Base-by-base conservation (phyloP, 768 basidiomycete species). In the Auricularia auricula-judae region DNA sequence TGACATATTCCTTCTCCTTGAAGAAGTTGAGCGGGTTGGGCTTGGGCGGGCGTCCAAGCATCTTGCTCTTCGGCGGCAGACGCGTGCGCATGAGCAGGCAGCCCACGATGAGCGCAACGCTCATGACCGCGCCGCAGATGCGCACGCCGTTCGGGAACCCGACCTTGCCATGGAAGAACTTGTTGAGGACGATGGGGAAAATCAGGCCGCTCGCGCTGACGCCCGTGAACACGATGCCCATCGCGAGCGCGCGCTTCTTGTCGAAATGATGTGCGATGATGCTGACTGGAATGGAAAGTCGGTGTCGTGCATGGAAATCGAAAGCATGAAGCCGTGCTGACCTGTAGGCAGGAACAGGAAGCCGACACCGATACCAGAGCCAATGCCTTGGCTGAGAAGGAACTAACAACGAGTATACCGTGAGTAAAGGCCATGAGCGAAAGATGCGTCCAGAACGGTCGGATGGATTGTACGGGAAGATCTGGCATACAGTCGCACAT, bases 111-210 rank as follows among this genome's bases (percentile, higher is more conserved):
- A 82, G 69, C 8, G 78, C 67, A 1, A 69, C 80, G 8, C 74
- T 71, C 43, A 78, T 67, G 34, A 84, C 66, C 5, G 73, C 80
- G 14, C 81, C 81, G 60, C 80, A 82, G 23, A 76, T 78, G 18
- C 78, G 78, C n/a, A 81, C 81, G 42, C 81, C 76, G 43, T 74
- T 76, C 14, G 72, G 74, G 53, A 84, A 79, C 3, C 86, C 84
- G n/a, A 80, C 66, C 74, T 47, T 65, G 63, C 44, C 63, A 51
- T 70, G 61, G 59, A 76, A 65, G 29, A 79, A 74, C 44, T 79
- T 76, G 69, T 88, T 87, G 23, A 89, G 74, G 76, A 86, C 79
- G 68, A 86, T 84, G 2, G 85, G 83, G 65, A 86, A 84, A 8
- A 87, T 68, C 23, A 82, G 77, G 11, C 83, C 85, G 2, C 87